These are phyloP conservation scores for Exidia glandulosa DNA, from an alignment of 768 basidiomycete genomes.

Conservation along the genomic window DNA sequence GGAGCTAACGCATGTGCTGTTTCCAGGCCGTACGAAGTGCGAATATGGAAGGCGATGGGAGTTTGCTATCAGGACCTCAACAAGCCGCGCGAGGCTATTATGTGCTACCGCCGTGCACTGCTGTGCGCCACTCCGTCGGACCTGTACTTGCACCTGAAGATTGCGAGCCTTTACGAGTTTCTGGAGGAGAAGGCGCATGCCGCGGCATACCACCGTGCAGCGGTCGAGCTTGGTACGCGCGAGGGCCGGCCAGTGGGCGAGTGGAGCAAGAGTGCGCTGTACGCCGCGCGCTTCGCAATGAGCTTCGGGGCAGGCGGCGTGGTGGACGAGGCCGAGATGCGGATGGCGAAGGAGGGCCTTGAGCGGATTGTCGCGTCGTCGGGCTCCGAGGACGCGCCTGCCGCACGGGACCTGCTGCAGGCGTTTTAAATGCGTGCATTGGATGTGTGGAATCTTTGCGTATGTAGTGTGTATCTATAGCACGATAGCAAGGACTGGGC, in stretches of 20 bases:
- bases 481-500: too few species aligned
- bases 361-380: conserved; percentile 64
- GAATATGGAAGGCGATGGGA: conserved; percentile 92
- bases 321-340: conserved; percentile 47
- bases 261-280: conserved; percentile 74
- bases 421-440: too few species aligned
- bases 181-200: conserved; percentile 60
- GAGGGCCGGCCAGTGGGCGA: conserved; percentile 60
- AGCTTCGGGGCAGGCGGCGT: conserved; percentile 18
- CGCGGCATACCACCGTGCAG: conserved; percentile 68
- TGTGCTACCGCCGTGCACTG: conserved; percentile 84
- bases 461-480: too few species aligned
- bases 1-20: neutral
- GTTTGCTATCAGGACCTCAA: conserved; percentile 89
- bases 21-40: conserved; percentile 82
- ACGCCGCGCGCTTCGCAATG: conserved; percentile 66
- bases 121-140: conserved; percentile 71
- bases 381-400: too few species aligned
- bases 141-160: conserved; percentile 56
- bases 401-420: too few species aligned
- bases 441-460: too few species aligned
- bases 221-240: conserved; percentile 60
- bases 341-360: conserved; percentile 60
- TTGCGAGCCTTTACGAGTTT: conserved; percentile 60
- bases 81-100: conserved; percentile 79